Evolutionary conservation across 2,329 filamentous ascomycete species (phyloP), one percentile per base, ranked within the genome.

Genomic region (Ascochyta rabiei): DNA sequence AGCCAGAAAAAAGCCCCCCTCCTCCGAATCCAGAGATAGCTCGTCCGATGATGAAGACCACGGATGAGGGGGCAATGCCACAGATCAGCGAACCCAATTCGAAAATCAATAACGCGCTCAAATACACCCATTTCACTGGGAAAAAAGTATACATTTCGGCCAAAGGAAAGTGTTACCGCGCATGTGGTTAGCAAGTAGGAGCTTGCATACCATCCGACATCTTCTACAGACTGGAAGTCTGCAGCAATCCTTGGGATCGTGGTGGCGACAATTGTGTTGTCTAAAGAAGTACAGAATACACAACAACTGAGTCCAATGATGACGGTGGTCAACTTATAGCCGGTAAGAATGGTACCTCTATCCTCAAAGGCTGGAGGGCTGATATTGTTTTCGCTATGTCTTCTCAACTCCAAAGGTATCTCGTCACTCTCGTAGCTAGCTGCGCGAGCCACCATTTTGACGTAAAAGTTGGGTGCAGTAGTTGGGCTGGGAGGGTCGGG

Each of bases 21-120:
- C 64, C 67, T 4, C 71, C 71, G 2, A 72, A 42, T 4, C 71
- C 71, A 7, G 71, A 67, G 13, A 73, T 49, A 0, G 71, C 70
- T 31, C 71, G 61, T 1, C 71, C 71, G 12, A 72, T 52, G 26
- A 73, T 73, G 23, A 73, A 56, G 59, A 70, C 64, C 0, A 58
- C 50, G 15, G 68, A 71, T 15, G 45, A 63, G 15, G 60, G 61
- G 2, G 81, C 80, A 3, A 76, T 74, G 23, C 78, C 81, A 56
- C 83, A 86, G 18, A 87, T 60, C 2, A 81, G 63, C 0, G 81
- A 84, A 1, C 84, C 84, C 2, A 83, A n/a, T 52, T 79, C 76
- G 63, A 80, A 80, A 19, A 79, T 57, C 6, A 72, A 44, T 33
- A 86, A 77, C 52, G 75, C 70, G 50, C 77, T 73, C 12, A 85